Evolutionary conservation across 2,329 filamentous ascomycete species (phyloP).

Genomic region (Fusarium sororula): DNA sequence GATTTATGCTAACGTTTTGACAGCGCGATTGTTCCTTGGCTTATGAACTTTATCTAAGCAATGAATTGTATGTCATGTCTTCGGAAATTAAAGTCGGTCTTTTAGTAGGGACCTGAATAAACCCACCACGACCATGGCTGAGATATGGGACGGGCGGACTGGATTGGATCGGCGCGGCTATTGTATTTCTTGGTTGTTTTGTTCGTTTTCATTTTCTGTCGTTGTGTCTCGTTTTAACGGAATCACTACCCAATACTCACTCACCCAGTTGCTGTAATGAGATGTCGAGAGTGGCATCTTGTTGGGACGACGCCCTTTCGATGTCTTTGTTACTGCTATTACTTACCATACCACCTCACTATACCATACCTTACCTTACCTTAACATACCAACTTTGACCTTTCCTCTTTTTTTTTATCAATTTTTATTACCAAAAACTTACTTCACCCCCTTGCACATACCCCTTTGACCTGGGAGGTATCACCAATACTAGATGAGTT

Average conservation of each 20-base stretch:
- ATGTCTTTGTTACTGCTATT: slow-evolving; percentile 1
- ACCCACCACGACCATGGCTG: slow-evolving; percentile 35
- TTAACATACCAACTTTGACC: neutral
- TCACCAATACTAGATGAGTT: slow-evolving; percentile 17
- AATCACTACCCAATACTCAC: slow-evolving; percentile 31
- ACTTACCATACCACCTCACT: slow-evolving; percentile 35
- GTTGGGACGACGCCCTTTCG: neutral
- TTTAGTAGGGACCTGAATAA: slow-evolving; percentile 2
- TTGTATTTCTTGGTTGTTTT: slow-evolving; percentile 36
- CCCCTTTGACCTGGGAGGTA: slow-evolving; percentile 18
- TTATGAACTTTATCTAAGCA: slow-evolving; percentile 60
- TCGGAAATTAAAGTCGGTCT: slow-evolving; percentile 17
- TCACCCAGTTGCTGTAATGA: slow-evolving; percentile 13
- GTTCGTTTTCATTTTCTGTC: slow-evolving; percentile 25
- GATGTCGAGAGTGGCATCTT: slow-evolving; percentile 16
- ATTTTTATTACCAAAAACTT: slow-evolving; percentile 15
- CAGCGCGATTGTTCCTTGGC: slow-evolving; percentile 60
- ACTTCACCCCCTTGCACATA: slow-evolving; percentile 30
- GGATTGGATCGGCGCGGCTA: slow-evolving; percentile 44
- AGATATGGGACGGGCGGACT: slow-evolving; percentile 37
- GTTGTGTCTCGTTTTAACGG: slow-evolving; percentile 29
- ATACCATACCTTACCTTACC: neutral
- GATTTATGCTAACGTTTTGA: slow-evolving; percentile 21
- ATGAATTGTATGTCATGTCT: slow-evolving; percentile 38
- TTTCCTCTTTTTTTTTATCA: slow-evolving; percentile 17